Percentiles rank a stretch among this genome's conserved stretches.
Conservation (phyloP, 352 stramenopile genomes). For the Globisporangium camurandrum region DNA sequence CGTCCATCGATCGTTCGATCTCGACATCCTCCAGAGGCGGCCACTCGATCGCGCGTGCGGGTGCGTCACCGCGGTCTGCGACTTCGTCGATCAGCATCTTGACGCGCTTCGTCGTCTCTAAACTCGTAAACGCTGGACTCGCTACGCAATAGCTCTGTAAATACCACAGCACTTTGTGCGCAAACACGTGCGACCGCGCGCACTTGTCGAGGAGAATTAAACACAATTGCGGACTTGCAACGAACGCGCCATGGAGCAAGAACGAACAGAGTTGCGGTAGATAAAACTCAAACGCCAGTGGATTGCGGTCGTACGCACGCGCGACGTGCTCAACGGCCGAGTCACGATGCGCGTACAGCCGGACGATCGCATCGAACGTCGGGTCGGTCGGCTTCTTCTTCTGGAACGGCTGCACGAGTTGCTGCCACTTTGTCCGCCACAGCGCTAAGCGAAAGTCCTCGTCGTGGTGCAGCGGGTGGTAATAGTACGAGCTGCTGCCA, state of each 20-base stretch:
- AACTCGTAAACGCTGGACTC: constrained; percentile 47
- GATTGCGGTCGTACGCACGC: constrained; percentile 43
- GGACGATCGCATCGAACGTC: constrained; percentile 77
- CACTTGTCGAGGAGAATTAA: constrained; percentile 72
- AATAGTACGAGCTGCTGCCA: constrained; percentile 3
- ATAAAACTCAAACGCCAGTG: constrained; percentile 77
- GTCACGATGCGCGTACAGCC: constrained; percentile 77
- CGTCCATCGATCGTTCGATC: too few species aligned
- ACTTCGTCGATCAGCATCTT: constrained; percentile 81
- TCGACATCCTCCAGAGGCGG: constrained; percentile 6
- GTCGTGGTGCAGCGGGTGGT: constrained; percentile 22
- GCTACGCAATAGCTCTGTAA: constrained; percentile 69
- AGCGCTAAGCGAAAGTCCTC: constrained; percentile 36
- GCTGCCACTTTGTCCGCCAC: constrained; percentile 74
- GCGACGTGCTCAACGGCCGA: constrained; percentile 45
- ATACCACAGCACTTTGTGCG: constrained; percentile 83
- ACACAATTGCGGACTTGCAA: constrained; percentile 53
- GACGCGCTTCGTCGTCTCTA: constrained; percentile 48
- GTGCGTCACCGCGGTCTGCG: constrained; percentile 35
- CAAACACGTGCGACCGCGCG: constrained; percentile 78
- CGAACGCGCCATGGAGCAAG: constrained; percentile 61
- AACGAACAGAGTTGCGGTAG: constrained; percentile 80
- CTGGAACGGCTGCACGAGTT: constrained; percentile 61
- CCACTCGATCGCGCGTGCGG: constrained; percentile 37
- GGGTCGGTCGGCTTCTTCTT: constrained; percentile 52